phyloP scores from a whole-genome alignment of 208 protist genomes.

The Leishmania braziliensis region DNA sequence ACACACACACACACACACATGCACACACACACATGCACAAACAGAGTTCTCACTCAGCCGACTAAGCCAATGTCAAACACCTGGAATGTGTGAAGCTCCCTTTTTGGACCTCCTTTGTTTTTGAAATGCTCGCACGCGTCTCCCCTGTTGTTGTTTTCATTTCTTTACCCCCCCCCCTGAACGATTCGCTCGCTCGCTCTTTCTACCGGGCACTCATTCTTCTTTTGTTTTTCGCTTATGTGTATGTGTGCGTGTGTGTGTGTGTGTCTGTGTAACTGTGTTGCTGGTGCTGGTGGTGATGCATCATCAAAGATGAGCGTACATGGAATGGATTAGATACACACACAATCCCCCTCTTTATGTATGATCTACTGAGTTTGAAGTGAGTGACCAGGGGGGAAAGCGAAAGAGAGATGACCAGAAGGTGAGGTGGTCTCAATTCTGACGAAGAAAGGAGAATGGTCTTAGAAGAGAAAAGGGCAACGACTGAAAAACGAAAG shows the following conservation, averaged over 20 bases:
- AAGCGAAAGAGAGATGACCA: not conserved
- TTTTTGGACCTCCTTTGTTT: not conserved
- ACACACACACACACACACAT: not conserved
- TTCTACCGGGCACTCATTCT: not conserved
- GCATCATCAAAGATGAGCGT: constrained; percentile 3
- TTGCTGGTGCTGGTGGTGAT: not conserved
- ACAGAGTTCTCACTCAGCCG: not conserved
- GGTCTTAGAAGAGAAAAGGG: not conserved
- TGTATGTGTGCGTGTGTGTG: not conserved
- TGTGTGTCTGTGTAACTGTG: constrained; percentile 9
- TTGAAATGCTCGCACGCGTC: not conserved
- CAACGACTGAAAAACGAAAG: not conserved
- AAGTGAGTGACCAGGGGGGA: not conserved
- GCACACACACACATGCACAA: not conserved
- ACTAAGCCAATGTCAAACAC: not conserved
- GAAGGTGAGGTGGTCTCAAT: not conserved
- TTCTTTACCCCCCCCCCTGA: not conserved
- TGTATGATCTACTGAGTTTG: not conserved
- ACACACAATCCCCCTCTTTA: not conserved
- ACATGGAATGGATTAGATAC: constrained; percentile 12
- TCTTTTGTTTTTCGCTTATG: not conserved
- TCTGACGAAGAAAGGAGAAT: not conserved
- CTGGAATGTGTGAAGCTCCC: not conserved
- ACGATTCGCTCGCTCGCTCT: not conserved
- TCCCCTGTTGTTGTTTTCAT: constrained; percentile 1